A percentile compares a stretch with the other conserved stretches of the same genome.
Conservation (phyloP, 345 rosid genomes). For the Ceriops decandra region DNA sequence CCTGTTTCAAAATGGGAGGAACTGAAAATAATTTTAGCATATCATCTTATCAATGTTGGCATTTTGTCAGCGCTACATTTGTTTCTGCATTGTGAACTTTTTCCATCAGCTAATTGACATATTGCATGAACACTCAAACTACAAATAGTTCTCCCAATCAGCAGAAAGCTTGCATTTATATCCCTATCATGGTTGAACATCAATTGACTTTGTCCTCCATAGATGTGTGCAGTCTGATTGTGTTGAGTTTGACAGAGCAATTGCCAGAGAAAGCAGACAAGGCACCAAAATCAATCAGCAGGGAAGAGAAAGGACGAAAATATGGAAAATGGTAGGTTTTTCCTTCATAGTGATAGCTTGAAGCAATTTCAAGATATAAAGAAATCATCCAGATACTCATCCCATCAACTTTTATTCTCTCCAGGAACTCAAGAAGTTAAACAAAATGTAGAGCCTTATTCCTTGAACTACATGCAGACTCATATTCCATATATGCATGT, state of each 20-base stretch:
- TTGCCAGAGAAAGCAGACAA: constrained; percentile 40
- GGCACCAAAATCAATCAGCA: constrained; percentile 33
- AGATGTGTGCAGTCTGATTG: too few relatives aligned
- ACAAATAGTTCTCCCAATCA: too few relatives aligned
- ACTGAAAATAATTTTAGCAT: too few relatives aligned
- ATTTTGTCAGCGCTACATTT: too few relatives aligned
- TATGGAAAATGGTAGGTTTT: constrained; percentile 41
- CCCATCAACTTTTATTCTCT: constrained; percentile 28
- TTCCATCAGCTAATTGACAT: too few relatives aligned
- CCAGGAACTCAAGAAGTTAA: constrained; percentile 23
- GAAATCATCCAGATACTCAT: constrained; percentile 24
- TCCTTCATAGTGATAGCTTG: constrained; percentile 29
- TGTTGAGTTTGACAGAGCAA: constrained; percentile 34
- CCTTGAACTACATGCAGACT: constrained; percentile 26
- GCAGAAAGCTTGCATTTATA: too few relatives aligned
- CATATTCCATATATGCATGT: constrained; percentile 24
- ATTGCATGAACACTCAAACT: too few relatives aligned
- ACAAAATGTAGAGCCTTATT: constrained; percentile 25
- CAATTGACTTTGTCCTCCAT: too few relatives aligned
- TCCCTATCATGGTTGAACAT: too few relatives aligned
- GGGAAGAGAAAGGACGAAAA: constrained; percentile 38
- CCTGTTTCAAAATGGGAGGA: too few relatives aligned
- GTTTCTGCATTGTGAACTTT: too few relatives aligned
- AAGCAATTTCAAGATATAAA: constrained; percentile 34
- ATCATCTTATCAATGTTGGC: too few relatives aligned